phyloP scores from a whole-genome alignment of 106 monocot genomes.

The Narthecium ossifragum region DNA sequence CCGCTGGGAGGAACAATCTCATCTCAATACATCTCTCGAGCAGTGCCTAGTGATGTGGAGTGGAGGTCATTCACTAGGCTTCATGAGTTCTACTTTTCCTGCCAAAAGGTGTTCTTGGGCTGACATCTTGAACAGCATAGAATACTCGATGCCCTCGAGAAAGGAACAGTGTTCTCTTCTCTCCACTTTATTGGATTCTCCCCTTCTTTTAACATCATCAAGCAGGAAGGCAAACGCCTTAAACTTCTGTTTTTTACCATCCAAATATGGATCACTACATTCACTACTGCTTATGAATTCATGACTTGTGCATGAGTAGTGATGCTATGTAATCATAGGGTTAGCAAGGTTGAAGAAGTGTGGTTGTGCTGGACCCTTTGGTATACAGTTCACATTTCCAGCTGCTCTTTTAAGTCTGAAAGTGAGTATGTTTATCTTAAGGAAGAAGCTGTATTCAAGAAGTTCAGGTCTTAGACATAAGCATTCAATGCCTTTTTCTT shows the following conservation, averaged over 20 bases:
- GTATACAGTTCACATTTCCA: no score
- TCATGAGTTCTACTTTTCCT: background rate
- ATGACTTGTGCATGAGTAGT: background rate
- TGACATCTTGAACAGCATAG: background rate
- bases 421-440: no score
- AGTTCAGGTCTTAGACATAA: no score
- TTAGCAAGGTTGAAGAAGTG: no score
- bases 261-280: background rate
- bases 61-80: background rate
- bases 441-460: no score
- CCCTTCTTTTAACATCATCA: background rate
- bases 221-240: background rate
- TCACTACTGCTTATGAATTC: background rate
- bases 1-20: no score
- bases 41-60: background rate
- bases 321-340: no score
- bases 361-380: no score
- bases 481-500: no score
- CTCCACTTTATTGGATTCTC: slow-evolving; percentile 2
- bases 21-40: background rate
- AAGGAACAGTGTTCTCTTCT: background rate
- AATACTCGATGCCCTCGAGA: background rate
- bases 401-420: no score
- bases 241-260: background rate
- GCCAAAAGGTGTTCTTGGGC: background rate